Evolutionary conservation across 495 filamentous ascomycete species (phyloP).

Genomic region (Cenococcum geophilum): DNA sequence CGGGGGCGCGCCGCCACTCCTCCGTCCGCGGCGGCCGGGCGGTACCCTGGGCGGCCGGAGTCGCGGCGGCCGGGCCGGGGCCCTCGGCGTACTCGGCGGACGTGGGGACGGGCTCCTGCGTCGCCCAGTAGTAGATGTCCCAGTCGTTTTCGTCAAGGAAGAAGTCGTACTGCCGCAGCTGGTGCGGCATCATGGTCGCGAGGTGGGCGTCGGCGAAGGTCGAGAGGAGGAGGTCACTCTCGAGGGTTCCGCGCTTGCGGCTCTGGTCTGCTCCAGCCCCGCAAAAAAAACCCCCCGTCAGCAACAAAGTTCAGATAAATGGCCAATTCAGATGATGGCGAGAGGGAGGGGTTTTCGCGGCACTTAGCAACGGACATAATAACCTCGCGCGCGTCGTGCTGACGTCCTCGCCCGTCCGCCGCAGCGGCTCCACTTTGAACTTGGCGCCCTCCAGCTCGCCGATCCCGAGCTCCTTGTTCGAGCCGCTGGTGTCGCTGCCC

Average conservation of each 20-base stretch:
- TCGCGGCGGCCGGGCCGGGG: slow-evolving; percentile 29
- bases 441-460: slow-evolving; percentile 85
- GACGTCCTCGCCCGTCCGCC: slow-evolving; percentile 70
- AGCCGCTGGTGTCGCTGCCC: slow-evolving; percentile 4
- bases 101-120: slow-evolving; percentile 66
- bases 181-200: slow-evolving; percentile 58
- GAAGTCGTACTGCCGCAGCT: slow-evolving; percentile 77
- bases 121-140: slow-evolving; percentile 99
- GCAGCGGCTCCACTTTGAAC: slow-evolving; percentile 84
- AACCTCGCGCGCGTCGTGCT: slow-evolving; percentile 82
- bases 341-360: too few species aligned
- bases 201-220: slow-evolving; percentile 87
- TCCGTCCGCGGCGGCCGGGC: slow-evolving; percentile 31
- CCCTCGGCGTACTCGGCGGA: slow-evolving; percentile 39
- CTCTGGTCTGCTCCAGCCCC: too few species aligned
- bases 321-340: too few species aligned
- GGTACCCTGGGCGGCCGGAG: slow-evolving; percentile 38
- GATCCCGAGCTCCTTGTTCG: slow-evolving; percentile 63
- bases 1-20: slow-evolving; percentile 29
- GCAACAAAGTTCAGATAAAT: too few species aligned
- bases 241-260: slow-evolving; percentile 91
- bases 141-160: slow-evolving; percentile 99
- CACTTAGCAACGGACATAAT: slow-evolving; percentile 80
- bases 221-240: slow-evolving; percentile 89
- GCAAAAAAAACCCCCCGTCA: too few species aligned